A percentile compares a stretch with the other conserved stretches of the same genome.
These are phyloP conservation scores for Hysterium pulicare DNA, from an alignment of 2,329 filamentous ascomycete species.

Conservation along the genomic window DNA sequence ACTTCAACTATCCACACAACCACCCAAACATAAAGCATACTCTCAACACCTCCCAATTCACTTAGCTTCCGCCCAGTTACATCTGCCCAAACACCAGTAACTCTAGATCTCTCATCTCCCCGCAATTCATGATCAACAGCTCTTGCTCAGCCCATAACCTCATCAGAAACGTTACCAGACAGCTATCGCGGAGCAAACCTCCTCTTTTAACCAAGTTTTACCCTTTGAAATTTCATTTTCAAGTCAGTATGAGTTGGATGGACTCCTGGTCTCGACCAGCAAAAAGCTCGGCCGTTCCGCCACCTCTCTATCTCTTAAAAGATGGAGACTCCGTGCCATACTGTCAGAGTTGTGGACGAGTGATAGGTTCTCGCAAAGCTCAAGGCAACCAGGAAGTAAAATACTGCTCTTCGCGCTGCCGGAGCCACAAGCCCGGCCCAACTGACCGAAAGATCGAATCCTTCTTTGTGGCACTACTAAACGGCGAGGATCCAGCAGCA, in stretches of 20 bases:
- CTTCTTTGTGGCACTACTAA: slow-evolving; percentile 44
- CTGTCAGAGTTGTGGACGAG: slow-evolving; percentile 56
- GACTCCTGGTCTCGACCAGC: slow-evolving; percentile 46
- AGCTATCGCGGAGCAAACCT: too few species aligned
- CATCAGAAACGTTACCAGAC: too few species aligned
- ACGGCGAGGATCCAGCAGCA: slow-evolving; percentile 31
- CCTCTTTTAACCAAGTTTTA: too few species aligned
- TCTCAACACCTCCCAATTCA: too few species aligned
- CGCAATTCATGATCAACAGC: too few species aligned
- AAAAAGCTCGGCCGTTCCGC: slow-evolving; percentile 44
- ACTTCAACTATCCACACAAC: too few species aligned
- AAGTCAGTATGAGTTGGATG: slow-evolving; percentile 50
- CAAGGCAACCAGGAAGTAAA: slow-evolving; percentile 40
- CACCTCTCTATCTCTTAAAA: slow-evolving; percentile 53
- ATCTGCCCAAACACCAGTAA: too few species aligned
- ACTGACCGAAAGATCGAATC: slow-evolving; percentile 53
- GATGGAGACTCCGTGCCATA: slow-evolving; percentile 51
- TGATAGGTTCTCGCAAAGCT: slow-evolving; percentile 44
- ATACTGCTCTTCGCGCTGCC: slow-evolving; percentile 58
- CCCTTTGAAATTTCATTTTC: too few species aligned
- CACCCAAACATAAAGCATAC: too few species aligned
- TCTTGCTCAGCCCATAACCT: too few species aligned
- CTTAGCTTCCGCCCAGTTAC: too few species aligned
- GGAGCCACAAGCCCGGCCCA: slow-evolving; percentile 49
- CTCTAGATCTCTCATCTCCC: too few species aligned